A percentile compares a stretch with the other conserved stretches of the same genome.
These are phyloP conservation scores for Lasiodiplodia sp. DNA, from an alignment of 2,329 filamentous ascomycete genomes.

Conservation along the genomic window DNA sequence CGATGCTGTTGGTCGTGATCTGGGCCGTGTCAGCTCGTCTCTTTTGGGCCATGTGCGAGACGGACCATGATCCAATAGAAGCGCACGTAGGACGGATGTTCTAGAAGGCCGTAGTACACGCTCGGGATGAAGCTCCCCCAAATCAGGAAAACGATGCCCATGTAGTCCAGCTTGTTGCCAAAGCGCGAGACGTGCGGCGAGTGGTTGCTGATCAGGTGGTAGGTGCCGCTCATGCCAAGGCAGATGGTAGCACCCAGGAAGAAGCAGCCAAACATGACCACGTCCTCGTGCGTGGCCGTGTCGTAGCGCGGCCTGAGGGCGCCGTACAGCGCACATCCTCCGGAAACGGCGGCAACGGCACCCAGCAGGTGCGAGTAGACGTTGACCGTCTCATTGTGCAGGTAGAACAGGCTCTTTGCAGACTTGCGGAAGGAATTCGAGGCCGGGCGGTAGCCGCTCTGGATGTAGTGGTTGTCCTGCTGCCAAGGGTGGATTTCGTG, in stretches of 20 bases:
- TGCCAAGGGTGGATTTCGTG: conserved; percentile 53
- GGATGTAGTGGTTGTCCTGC: conserved; percentile 73
- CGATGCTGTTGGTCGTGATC: conserved; percentile 80
- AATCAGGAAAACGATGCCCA: conserved; percentile 90
- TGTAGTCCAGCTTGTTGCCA: conserved; percentile 93
- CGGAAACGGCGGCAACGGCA: conserved; percentile 37
- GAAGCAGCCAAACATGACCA: conserved; percentile 48
- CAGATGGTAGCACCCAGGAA: conserved; percentile 52
- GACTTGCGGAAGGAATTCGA: conserved; percentile 68
- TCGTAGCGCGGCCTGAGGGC: conserved; percentile 41
- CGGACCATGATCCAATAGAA: conserved; percentile 78
- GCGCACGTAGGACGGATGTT: conserved; percentile 66
- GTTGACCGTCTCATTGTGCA: conserved; percentile 75
- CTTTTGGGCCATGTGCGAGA: no score
- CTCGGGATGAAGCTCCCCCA: conserved; percentile 90
- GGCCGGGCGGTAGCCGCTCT: conserved; percentile 68
- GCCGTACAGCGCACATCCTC: conserved; percentile 36
- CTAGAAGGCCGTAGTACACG: conserved; percentile 66
- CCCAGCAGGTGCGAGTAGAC: conserved; percentile 71
- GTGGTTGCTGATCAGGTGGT: conserved; percentile 86
- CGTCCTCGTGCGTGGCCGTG: conserved; percentile 45
- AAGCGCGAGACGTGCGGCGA: conserved; percentile 77
- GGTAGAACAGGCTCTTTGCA: conserved; percentile 64
- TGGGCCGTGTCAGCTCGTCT: conserved; percentile 44
- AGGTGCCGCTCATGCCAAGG: conserved; percentile 67